These are phyloP conservation scores for Orobanche coerulescens DNA, from an alignment of 257 asterid species.

Conservation along the genomic window DNA sequence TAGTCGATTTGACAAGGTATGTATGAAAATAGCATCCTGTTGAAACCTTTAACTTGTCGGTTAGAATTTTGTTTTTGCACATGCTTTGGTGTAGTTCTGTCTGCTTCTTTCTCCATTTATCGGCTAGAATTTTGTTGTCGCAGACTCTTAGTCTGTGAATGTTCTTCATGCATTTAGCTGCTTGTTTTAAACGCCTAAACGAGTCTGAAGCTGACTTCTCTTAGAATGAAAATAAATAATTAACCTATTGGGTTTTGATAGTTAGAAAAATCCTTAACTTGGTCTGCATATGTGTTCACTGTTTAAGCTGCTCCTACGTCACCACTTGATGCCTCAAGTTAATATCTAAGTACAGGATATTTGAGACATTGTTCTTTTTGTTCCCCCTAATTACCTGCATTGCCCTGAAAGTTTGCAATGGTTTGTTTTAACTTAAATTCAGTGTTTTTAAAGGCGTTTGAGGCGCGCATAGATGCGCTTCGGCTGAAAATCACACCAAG, in stretches of 20 bases:
- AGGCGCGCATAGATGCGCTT: too few species aligned
- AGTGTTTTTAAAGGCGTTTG: too few species aligned
- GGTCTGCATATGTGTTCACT: neutral
- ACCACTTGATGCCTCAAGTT: neutral
- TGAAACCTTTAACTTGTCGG: neutral
- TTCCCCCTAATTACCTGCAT: neutral
- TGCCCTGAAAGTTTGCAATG: neutral
- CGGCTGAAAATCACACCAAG: too few species aligned
- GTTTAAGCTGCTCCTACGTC: neutral
- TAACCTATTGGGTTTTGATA: neutral
- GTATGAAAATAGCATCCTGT: slow-evolving; percentile 7
- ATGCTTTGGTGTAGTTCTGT: neutral
- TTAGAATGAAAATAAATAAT: neutral
- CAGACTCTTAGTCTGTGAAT: slow-evolving; percentile 4
- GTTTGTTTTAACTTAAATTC: too few species aligned
- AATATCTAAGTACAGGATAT: neutral
- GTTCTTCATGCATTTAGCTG: neutral
- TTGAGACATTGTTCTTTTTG: neutral
- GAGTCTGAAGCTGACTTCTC: neutral
- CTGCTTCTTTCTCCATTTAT: neutral
- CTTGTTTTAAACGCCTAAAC: neutral
- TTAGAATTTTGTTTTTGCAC: neutral
- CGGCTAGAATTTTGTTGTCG: slow-evolving; percentile 4
- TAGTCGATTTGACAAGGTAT: slow-evolving; percentile 92
- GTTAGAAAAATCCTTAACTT: neutral